These are phyloP conservation scores for Westerdykella sp. DNA, from an alignment of 2,329 filamentous ascomycete genomes.

Conservation along the genomic window DNA sequence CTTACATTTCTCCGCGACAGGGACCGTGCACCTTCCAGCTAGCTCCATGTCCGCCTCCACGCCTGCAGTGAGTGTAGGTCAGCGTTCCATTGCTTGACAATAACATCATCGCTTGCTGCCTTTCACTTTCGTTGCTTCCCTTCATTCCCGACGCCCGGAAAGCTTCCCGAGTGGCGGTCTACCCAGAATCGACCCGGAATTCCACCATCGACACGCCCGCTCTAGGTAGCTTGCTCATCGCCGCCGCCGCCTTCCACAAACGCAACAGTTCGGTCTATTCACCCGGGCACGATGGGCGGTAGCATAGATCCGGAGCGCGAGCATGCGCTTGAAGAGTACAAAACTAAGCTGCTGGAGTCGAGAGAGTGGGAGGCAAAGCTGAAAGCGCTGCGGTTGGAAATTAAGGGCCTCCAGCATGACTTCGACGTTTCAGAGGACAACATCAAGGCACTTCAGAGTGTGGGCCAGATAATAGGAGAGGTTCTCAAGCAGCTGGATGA, in stretches of 20 bases:
- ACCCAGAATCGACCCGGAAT: no score
- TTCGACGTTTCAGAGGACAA: conserved; percentile 98
- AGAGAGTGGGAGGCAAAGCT: conserved; percentile 98
- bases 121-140: neutral
- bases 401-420: conserved; percentile 90
- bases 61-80: no score
- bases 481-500: conserved; percentile 98
- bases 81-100: no score
- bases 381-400: conserved; percentile 86
- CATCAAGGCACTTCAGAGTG: conserved; percentile 98
- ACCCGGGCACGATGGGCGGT: conserved; percentile 29
- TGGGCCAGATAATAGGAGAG: conserved; percentile 98
- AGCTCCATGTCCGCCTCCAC: neutral
- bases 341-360: conserved; percentile 66
- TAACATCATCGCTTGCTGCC: no score
- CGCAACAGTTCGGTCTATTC: neutral
- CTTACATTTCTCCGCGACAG: conserved; percentile 3
- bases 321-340: conserved; percentile 49
- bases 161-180: no score
- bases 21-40: neutral
- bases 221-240: neutral
- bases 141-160: neutral
- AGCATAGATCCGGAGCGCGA: conserved; percentile 46
- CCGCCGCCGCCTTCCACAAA: neutral
- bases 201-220: no score